A percentile compares a stretch with the other conserved stretches of the same genome.
phyloP scores from a whole-genome alignment of 768 basidiomycete species.

The Collybiopsis luxurians region DNA sequence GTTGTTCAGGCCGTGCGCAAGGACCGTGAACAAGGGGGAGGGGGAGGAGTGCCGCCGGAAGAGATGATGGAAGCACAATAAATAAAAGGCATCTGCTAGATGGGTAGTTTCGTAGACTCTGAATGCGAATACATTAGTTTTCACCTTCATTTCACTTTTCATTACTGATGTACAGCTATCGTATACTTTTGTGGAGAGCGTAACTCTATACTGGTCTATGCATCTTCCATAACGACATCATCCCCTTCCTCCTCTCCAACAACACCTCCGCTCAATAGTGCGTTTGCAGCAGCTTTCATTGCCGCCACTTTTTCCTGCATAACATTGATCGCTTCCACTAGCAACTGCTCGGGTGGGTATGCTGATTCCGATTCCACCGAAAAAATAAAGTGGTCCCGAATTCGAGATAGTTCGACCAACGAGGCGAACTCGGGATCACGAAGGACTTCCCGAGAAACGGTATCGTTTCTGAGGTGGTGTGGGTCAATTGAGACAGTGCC shows the following conservation, averaged over 20 bases:
- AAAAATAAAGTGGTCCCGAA: conserved; percentile 95
- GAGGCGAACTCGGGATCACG: conserved; percentile 89
- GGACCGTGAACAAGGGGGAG: conserved; percentile 56
- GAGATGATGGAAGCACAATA: conserved; percentile 46
- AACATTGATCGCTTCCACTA: conserved; percentile 8
- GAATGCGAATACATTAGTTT: too few relatives aligned
- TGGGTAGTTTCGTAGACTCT: too few relatives aligned
- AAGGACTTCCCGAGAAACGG: conserved; percentile 88
- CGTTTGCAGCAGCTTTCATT: background rate
- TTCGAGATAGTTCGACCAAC: conserved; percentile 76
- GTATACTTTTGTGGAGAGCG: too few relatives aligned
- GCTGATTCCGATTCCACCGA: conserved; percentile 87
- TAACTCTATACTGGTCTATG: too few relatives aligned
- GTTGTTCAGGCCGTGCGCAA: conserved; percentile 88
- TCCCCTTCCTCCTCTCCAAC: background rate
- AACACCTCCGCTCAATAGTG: background rate
- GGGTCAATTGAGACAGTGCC: conserved; percentile 57
- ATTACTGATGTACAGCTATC: too few relatives aligned
- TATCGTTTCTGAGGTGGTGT: conserved; percentile 73
- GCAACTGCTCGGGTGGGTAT: conserved; percentile 64
- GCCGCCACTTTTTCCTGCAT: conserved; percentile 5
- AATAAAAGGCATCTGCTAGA: too few relatives aligned
- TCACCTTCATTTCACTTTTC: too few relatives aligned
- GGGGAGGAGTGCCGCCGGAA: conserved; percentile 44
- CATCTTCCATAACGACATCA: background rate